Conservation (phyloP, 768 basidiomycete species). For the Cantharellus cinnabarinus region DNA sequence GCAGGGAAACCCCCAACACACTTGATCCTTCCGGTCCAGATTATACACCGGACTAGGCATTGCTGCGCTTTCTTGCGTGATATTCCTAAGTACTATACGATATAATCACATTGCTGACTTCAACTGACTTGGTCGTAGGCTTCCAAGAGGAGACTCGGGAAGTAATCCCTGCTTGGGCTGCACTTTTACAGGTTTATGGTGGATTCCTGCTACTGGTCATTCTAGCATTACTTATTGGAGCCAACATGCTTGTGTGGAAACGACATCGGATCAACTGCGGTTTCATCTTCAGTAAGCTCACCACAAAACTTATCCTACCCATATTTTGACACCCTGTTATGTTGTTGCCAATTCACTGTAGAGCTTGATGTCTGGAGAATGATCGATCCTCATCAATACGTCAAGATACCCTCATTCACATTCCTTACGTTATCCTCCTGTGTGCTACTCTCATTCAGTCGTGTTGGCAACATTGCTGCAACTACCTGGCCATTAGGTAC, state of each 20-base stretch:
- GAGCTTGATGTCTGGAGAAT: conserved; percentile 52
- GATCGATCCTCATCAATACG: conserved; percentile 61
- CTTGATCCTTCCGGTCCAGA: conserved; percentile 56
- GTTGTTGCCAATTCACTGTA: too few relatives aligned
- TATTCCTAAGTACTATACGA: conserved; percentile 51
- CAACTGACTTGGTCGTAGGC: conserved; percentile 20
- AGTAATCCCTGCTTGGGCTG: conserved; percentile 46
- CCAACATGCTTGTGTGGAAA: conserved; percentile 70
- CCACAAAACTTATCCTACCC: conserved; percentile 4
- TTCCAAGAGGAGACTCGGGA: conserved; percentile 31
- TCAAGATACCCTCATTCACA: too few relatives aligned
- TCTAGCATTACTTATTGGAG: conserved; percentile 54
- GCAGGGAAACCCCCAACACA: conserved; percentile 38
- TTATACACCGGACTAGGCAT: conserved; percentile 48
- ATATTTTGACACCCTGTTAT: not conserved
- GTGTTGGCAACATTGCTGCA: too few relatives aligned
- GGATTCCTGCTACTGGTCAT: conserved; percentile 52
- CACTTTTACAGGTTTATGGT: conserved; percentile 60
- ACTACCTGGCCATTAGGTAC: too few relatives aligned
- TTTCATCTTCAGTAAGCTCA: conserved; percentile 60
- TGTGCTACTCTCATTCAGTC: too few relatives aligned
- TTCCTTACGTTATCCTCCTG: too few relatives aligned
- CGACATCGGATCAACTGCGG: conserved; percentile 67
- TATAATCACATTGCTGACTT: not conserved
- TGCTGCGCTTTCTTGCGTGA: conserved; percentile 42